These are phyloP conservation scores for Fusarium sp. DNA, from an alignment of 2,329 filamentous ascomycete genomes.

Conservation along the genomic window DNA sequence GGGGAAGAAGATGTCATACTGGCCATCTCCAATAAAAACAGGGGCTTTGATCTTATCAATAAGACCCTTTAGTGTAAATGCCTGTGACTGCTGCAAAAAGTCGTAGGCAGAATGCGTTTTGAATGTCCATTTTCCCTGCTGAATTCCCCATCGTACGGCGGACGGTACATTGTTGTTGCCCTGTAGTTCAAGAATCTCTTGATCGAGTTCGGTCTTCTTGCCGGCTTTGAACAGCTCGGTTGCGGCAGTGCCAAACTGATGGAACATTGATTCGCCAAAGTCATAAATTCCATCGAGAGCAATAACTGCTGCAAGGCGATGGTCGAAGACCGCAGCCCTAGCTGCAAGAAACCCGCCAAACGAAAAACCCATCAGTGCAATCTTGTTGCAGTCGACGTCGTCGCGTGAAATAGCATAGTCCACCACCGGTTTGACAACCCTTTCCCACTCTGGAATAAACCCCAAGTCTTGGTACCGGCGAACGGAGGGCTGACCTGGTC, in stretches of 20 bases:
- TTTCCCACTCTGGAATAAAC: slow-evolving; percentile 61
- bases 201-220: slow-evolving; percentile 6
- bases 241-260: not conserved
- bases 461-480: slow-evolving; percentile 57
- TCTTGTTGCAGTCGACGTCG: slow-evolving; percentile 50
- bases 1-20: slow-evolving; percentile 22
- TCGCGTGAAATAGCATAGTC: slow-evolving; percentile 52
- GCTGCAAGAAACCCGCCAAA: slow-evolving; percentile 58
- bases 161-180: not conserved
- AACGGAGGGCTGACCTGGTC: slow-evolving; percentile 59
- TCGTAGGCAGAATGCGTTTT: slow-evolving; percentile 19
- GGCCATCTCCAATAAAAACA: slow-evolving; percentile 29
- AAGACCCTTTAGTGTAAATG: slow-evolving; percentile 33
- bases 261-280: not conserved
- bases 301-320: slow-evolving; percentile 54
- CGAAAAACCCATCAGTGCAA: slow-evolving; percentile 58
- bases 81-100: not conserved
- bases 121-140: slow-evolving; percentile 25
- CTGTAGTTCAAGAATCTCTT: not conserved
- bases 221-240: not conserved
- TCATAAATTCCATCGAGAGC: slow-evolving; percentile 17
- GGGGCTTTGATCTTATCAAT: slow-evolving; percentile 43
- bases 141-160: slow-evolving; percentile 6
- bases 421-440: slow-evolving; percentile 56
- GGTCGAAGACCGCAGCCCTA: slow-evolving; percentile 60